These are phyloP conservation scores for Neopestalotiopsis sp. DNA, from an alignment of 2,329 filamentous ascomycete species.

Conservation along the genomic window DNA sequence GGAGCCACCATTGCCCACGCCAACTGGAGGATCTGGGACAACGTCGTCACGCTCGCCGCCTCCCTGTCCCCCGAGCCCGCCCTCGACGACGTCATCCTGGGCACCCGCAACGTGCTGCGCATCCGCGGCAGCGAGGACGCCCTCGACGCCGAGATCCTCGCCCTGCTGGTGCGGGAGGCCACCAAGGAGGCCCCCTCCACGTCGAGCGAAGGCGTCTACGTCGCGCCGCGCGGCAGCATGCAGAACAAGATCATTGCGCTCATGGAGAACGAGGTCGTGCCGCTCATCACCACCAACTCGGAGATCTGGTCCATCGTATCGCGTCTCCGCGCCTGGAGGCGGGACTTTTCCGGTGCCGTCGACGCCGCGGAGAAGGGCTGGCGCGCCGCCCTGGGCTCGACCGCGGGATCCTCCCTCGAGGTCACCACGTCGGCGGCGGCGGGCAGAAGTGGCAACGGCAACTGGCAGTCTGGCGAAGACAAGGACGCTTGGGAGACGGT, in stretches of 20 bases:
- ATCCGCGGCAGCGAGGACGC: constrained; percentile 80
- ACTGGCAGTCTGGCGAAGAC: constrained; percentile 57
- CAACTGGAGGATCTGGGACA: constrained; percentile 95
- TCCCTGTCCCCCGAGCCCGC: constrained; percentile 74
- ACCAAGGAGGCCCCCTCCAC: constrained; percentile 42
- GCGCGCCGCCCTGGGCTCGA: constrained; percentile 69
- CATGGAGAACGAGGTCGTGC: constrained; percentile 76
- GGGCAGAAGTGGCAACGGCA: constrained; percentile 32
- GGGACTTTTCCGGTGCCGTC: constrained; percentile 73
- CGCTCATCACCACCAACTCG: constrained; percentile 81
- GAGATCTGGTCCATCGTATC: constrained; percentile 79
- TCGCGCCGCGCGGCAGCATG: constrained; percentile 61
- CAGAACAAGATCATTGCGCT: constrained; percentile 71
- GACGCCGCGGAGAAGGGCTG: constrained; percentile 90
- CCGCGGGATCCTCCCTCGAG: constrained; percentile 34
- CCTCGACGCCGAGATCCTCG: constrained; percentile 76
- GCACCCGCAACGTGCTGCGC: constrained; percentile 76
- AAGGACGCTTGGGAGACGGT: constrained; percentile 72
- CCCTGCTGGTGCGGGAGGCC: constrained; percentile 74
- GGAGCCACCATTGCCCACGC: constrained; percentile 83
- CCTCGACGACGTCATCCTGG: constrained; percentile 76
- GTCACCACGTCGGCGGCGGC: constrained; percentile 43
- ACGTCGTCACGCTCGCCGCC: constrained; percentile 85
- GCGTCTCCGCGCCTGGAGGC: constrained; percentile 74
- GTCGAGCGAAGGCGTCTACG: constrained; percentile 36